These are phyloP conservation scores for Acacia acuminata DNA, from an alignment of 306 rosid species.

Conservation along the genomic window DNA sequence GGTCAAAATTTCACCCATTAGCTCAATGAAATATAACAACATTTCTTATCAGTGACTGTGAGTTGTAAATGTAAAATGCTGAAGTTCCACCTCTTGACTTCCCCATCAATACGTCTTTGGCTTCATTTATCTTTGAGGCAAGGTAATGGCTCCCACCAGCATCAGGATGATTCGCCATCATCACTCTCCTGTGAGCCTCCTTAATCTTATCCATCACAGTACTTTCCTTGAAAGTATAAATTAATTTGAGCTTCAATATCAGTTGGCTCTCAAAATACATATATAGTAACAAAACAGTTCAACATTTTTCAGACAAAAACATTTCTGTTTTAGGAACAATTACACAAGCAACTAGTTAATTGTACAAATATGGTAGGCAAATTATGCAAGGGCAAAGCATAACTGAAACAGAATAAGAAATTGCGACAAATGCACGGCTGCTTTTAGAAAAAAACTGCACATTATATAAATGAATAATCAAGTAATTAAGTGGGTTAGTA, in stretches of 20 bases:
- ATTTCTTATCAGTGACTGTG: neutral
- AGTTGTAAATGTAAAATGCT: constrained; percentile 21
- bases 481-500: neutral
- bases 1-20: neutral
- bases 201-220: constrained; percentile 31
- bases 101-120: constrained; percentile 34
- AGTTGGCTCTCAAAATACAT: neutral
- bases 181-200: constrained; percentile 42
- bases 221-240: constrained; percentile 17
- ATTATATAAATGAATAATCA: neutral
- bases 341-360: neutral
- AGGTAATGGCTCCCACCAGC: constrained; percentile 48
- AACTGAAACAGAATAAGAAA: neutral
- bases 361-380: too few species aligned
- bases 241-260: neutral
- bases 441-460: neutral
- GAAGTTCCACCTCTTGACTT: constrained; percentile 13
- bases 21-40: neutral
- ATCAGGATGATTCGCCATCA: constrained; percentile 48
- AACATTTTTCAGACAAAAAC: neutral
- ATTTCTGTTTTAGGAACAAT: neutral
- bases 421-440: neutral
- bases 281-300: neutral
- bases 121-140: constrained; percentile 44
- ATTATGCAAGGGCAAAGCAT: neutral